Conservation (phyloP, 805 yeast genomes). For the Myxozyma nipponensis region DNA sequence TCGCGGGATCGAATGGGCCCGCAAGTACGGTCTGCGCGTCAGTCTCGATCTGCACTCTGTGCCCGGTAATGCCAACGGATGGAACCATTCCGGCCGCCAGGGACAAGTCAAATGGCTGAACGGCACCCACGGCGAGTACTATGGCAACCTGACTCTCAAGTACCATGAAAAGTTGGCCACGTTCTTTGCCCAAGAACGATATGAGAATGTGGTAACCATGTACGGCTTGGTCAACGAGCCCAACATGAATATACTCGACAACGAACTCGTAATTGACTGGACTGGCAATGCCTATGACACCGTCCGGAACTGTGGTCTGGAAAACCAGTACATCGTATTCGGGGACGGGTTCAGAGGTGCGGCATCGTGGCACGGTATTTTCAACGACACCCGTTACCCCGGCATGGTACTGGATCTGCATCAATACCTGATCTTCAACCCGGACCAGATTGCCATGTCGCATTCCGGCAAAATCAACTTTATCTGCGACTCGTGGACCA, state of each 20-base stretch:
- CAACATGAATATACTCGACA: constrained; percentile 46
- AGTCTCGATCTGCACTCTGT: constrained; percentile 78
- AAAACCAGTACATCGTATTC: constrained; percentile 53
- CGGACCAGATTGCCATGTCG: constrained; percentile 30
- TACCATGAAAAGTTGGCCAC: constrained; percentile 53
- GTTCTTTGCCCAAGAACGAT: constrained; percentile 61
- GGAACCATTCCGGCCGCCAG: constrained; percentile 73
- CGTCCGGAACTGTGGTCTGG: constrained; percentile 51
- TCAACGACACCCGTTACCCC: constrained; percentile 47
- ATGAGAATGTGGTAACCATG: constrained; percentile 67
- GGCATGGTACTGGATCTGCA: constrained; percentile 78
- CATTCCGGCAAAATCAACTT: constrained; percentile 34
- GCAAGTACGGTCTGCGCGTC: constrained; percentile 54
- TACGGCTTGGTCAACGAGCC: constrained; percentile 85
- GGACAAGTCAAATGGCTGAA: constrained; percentile 43
- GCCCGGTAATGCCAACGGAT: constrained; percentile 84
- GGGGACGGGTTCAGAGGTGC: constrained; percentile 73
- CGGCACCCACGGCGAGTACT: constrained; percentile 46
- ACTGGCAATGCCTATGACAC: constrained; percentile 53
- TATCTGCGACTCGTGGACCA: constrained; percentile 49
- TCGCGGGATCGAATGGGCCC: constrained; percentile 65
- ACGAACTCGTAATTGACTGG: constrained; percentile 51
- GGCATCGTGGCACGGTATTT: constrained; percentile 58
- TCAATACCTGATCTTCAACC: constrained; percentile 72
- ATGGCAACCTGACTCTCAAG: constrained; percentile 43